phyloP scores from a whole-genome alignment of 2,329 filamentous ascomycete genomes.

The Beauveria bassiana region DNA sequence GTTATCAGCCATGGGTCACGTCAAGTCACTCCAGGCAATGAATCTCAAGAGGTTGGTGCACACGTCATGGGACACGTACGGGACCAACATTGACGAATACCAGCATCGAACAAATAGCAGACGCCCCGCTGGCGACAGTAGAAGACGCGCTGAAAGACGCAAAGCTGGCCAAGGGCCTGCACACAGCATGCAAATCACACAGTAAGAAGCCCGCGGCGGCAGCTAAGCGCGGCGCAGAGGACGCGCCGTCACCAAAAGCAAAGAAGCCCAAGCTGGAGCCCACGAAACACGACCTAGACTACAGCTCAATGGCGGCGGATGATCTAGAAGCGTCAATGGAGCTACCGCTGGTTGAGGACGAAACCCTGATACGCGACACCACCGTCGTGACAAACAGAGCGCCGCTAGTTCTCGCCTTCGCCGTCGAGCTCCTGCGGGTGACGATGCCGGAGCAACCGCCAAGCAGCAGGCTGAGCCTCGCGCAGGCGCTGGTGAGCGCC shows the following conservation, averaged over 20 bases:
- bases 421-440: slow-evolving; percentile 62
- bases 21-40: slow-evolving; percentile 48
- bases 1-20: slow-evolving; percentile 50
- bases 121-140: slow-evolving; percentile 36
- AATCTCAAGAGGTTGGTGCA: slow-evolving; percentile 46
- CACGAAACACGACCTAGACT: slow-evolving; percentile 29
- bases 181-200: slow-evolving; percentile 47
- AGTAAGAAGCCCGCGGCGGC: slow-evolving; percentile 29
- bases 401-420: slow-evolving; percentile 74
- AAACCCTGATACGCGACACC: slow-evolving; percentile 50
- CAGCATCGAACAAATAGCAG: slow-evolving; percentile 49
- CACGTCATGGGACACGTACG: neutral
- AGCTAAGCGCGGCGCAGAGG: slow-evolving; percentile 23
- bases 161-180: slow-evolving; percentile 42
- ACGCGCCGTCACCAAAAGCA: slow-evolving; percentile 12
- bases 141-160: slow-evolving; percentile 39
- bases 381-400: slow-evolving; percentile 69
- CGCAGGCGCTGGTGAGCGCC: slow-evolving; percentile 74
- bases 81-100: neutral
- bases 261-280: slow-evolving; percentile 28
- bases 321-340: slow-evolving; percentile 56
- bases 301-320: slow-evolving; percentile 39
- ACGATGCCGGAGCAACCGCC: slow-evolving; percentile 82
- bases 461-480: slow-evolving; percentile 75
- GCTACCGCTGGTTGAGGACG: slow-evolving; percentile 50